Conservation (phyloP, 192 early-diverging fungal species). For the Linnemannia zychae region DNA sequence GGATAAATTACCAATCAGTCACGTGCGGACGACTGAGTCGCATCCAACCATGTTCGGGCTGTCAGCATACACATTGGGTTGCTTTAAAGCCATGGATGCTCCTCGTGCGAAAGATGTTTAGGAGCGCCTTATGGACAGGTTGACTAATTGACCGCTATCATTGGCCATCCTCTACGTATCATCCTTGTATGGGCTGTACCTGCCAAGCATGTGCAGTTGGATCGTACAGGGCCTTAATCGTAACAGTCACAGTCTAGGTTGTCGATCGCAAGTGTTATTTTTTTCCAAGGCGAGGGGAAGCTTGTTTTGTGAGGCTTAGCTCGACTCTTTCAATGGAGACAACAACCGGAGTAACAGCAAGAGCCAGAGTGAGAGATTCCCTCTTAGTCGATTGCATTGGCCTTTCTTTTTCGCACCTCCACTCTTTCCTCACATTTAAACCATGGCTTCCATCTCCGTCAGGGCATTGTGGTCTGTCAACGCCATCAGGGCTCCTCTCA, state of each 20-base stretch:
- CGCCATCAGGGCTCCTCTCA: slow-evolving; percentile 25
- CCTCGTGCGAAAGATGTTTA: too few species aligned
- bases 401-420: neutral
- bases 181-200: too few species aligned
- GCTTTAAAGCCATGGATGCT: too few species aligned
- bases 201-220: neutral
- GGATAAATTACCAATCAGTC: neutral
- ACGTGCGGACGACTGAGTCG: neutral
- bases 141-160: too few species aligned
- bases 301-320: slow-evolving; percentile 10
- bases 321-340: neutral
- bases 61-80: too few species aligned
- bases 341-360: neutral
- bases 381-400: slow-evolving; percentile 1
- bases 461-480: slow-evolving; percentile 44
- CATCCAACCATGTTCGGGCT: neutral
- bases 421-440: slow-evolving; percentile 3
- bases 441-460: slow-evolving; percentile 36
- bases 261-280: too few species aligned
- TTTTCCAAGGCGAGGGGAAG: neutral
- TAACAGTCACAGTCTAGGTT: too few species aligned
- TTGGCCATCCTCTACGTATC: too few species aligned
- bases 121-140: too few species aligned
- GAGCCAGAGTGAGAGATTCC: neutral
- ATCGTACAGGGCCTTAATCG: too few species aligned